phyloP scores from a whole-genome alignment of 441 rosid genomes.

The Populus hybrid region DNA sequence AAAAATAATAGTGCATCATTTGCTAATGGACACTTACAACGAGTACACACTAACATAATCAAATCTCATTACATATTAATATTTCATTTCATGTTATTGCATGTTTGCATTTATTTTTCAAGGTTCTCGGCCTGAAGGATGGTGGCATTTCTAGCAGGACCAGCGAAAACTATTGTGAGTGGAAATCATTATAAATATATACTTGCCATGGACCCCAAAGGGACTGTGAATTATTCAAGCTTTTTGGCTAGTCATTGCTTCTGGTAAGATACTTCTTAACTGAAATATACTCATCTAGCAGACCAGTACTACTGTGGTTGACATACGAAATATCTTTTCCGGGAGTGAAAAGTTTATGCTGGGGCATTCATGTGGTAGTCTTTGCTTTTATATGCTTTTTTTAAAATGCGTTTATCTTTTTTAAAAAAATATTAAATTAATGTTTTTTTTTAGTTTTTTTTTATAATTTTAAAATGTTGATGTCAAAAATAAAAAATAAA shows the following conservation, averaged over 20 bases:
- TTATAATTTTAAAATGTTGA: too few relatives aligned
- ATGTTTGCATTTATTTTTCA: constrained; percentile 10
- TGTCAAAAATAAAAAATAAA: too few relatives aligned
- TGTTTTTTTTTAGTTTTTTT: background rate
- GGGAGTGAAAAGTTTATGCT: background rate
- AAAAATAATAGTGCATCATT: constrained; percentile 4
- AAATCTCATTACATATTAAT: constrained; percentile 7
- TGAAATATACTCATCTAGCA: constrained; percentile 2
- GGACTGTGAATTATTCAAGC: background rate
- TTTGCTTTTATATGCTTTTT: background rate
- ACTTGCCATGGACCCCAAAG: constrained; percentile 2
- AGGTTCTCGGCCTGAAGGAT: constrained; percentile 18
- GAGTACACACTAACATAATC: constrained; percentile 2
- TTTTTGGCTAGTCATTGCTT: constrained; percentile 19
- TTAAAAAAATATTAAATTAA: background rate
- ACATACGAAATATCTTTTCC: constrained; percentile 12
- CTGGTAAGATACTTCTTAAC: constrained; percentile 9
- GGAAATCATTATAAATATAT: background rate
- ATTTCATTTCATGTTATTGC: constrained; percentile 3
- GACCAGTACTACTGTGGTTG: constrained; percentile 8
- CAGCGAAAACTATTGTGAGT: constrained; percentile 15
- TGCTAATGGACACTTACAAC: constrained; percentile 14
- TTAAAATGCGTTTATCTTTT: too few relatives aligned
- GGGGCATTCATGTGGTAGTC: constrained; percentile 1
- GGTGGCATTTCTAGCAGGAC: constrained; percentile 9